Evolutionary conservation across 371 early-diverging fungal species (phyloP).

Genomic region (Syncephalastrum sp.): DNA sequence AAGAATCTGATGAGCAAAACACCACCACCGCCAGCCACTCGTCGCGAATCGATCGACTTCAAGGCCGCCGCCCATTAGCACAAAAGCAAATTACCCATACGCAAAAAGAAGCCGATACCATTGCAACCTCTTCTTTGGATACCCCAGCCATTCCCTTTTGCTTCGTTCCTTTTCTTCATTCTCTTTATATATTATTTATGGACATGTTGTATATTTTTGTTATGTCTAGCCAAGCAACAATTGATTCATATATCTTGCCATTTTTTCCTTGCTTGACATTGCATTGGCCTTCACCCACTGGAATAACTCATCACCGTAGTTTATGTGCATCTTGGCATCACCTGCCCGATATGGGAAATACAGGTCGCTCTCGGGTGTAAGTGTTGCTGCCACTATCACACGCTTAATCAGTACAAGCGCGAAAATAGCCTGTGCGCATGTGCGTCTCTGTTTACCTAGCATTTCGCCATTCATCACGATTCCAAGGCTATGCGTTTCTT

Average conservation of each 20-base stretch:
- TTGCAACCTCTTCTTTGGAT: slow-evolving; percentile 1
- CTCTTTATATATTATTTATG: slow-evolving; percentile 6
- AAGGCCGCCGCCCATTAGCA: too few relatives aligned
- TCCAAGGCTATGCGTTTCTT: slow-evolving; percentile 8
- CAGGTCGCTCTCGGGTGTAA: too few relatives aligned
- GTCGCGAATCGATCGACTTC: slow-evolving; percentile 8
- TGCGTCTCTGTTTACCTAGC: slow-evolving; percentile 4
- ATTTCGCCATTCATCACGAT: slow-evolving; percentile 16
- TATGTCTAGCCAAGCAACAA: slow-evolving; percentile 4
- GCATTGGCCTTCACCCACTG: slow-evolving; percentile 16
- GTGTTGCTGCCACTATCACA: too few relatives aligned
- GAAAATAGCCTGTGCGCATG: too few relatives aligned
- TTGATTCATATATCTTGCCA: slow-evolving; percentile 15
- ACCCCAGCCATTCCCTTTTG: slow-evolving; percentile 10
- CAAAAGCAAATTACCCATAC: too few relatives aligned
- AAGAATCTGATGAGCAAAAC: slow-evolving; percentile 13
- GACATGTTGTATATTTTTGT: slow-evolving; percentile 2
- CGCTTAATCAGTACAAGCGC: background rate
- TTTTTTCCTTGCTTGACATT: slow-evolving; percentile 17
- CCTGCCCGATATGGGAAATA: slow-evolving; percentile 17
- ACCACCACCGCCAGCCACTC: slow-evolving; percentile 1
- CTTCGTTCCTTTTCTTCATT: background rate
- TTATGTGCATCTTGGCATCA: slow-evolving; percentile 13
- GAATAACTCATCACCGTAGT: slow-evolving; percentile 20
- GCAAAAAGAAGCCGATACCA: too few relatives aligned